Base-by-base conservation (phyloP, 106 monocot species). In the Iris macrosiphon region DNA sequence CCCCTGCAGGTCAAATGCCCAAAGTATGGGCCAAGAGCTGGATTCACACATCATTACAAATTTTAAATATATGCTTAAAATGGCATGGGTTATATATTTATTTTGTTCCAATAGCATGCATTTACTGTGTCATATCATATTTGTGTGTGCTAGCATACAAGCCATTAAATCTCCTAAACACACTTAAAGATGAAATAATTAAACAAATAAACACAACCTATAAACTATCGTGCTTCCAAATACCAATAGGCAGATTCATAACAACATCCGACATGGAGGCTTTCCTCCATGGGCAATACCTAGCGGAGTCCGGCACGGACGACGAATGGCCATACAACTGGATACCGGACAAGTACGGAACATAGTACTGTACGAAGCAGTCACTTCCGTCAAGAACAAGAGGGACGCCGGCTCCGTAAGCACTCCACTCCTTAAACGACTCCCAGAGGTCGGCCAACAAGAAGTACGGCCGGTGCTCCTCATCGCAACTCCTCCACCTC, bases 371-470 rank as follows among this genome's bases (percentile, higher is more conserved):
- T 62, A 79, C 56, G 27, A 91, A 81, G 25, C 57, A 24, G 12
- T 81, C 78, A 19, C 55, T 73, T 34, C 67, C 81, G 61, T 82
- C 73, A 3, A 91, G 47, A 35, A 81, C 63, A 16, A 91, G 50
- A 2, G 91, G 91, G 43, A 91, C 91, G 3, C 85, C 91, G 23
- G 72, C 78, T 7, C 91, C 91, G 54, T 85, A 91, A 2, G 81
- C 91, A 45, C 91, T 91, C 85, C 79, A 91, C 64, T 85, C 85
- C 40, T 63, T 73, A 44, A 75, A 91, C 1, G 85, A 69, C 26
- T 79, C 85, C 90, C 90, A 91, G 22, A 85, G 55, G 45, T 91
- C 84, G 16, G 46, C 72, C 29, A 91, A 52, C 16, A 25, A 49
- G 42, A 78, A 91, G 55, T 73, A 81, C 4, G 79, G 69, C 55